These are phyloP conservation scores for Volutella citrinella DNA, from an alignment of 2,329 filamentous ascomycete species.

Conservation along the genomic window DNA sequence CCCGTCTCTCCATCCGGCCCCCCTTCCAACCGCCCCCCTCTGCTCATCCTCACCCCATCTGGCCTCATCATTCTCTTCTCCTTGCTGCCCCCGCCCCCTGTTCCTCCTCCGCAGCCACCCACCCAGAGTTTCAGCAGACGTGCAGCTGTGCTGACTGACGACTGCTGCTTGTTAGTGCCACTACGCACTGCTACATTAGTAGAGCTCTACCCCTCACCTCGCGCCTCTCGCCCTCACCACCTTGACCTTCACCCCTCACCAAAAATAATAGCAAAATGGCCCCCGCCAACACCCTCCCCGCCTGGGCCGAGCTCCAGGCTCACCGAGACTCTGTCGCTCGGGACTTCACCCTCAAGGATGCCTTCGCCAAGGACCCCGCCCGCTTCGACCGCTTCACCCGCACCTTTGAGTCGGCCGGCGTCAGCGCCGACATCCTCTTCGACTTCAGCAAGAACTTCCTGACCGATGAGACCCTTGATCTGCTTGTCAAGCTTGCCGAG, in stretches of 20 bases:
- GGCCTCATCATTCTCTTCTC: neutral
- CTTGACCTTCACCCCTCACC: conserved; percentile 4
- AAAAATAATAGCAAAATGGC: conserved; percentile 50
- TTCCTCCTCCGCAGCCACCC: too few species aligned
- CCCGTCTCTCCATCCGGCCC: conserved; percentile 17
- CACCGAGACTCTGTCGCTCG: conserved; percentile 86
- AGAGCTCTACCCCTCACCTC: too few species aligned
- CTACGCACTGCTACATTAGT: too few species aligned
- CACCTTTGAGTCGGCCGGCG: conserved; percentile 76
- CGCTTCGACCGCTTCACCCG: conserved; percentile 90
- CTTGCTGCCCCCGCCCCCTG: too few species aligned
- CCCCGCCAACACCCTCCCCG: conserved; percentile 79
- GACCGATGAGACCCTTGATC: conserved; percentile 83
- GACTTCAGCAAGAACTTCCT: conserved; percentile 99
- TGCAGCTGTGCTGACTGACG: too few species aligned
- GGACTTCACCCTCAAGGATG: conserved; percentile 88
- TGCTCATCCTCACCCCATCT: neutral
- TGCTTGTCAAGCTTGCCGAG: conserved; percentile 86
- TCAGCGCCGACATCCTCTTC: conserved; percentile 88
- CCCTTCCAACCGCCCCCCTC: neutral
- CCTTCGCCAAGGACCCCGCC: conserved; percentile 82
- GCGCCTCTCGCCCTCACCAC: conserved; percentile 10
- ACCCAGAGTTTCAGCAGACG: too few species aligned
- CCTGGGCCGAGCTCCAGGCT: conserved; percentile 87
- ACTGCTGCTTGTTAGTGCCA: too few species aligned